Conservation (phyloP, 73 alveolate species). For the Tetrahymena thermophila region DNA sequence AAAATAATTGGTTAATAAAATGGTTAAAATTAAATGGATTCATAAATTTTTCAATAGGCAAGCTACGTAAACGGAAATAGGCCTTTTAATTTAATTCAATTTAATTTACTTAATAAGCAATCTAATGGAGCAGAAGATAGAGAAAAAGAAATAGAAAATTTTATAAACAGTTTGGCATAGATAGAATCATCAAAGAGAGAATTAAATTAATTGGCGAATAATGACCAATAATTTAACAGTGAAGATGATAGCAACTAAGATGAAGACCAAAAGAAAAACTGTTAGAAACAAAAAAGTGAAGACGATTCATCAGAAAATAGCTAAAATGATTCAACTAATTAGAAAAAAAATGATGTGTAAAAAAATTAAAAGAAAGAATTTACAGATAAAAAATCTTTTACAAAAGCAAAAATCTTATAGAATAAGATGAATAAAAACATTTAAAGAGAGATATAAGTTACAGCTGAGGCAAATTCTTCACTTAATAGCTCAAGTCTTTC, state of each 20-base stretch:
- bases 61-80: neutral
- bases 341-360: neutral
- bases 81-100: neutral
- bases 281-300: neutral
- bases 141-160: neutral
- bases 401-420: neutral
- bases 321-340: neutral
- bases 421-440: neutral
- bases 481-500: neutral
- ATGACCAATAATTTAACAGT: neutral
- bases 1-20: neutral
- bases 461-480: neutral
- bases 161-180: neutral
- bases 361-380: neutral
- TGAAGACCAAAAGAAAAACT: neutral
- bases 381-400: neutral
- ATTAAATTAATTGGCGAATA: neutral
- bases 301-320: neutral
- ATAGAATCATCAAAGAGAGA: neutral
- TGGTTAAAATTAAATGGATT: neutral
- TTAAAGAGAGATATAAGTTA: neutral
- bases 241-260: neutral
- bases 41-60: neutral
- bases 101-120: neutral
- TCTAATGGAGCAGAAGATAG: neutral